Evolutionary conservation across 768 basidiomycete species (phyloP).

Genomic region (Tephrocybe rancida): DNA sequence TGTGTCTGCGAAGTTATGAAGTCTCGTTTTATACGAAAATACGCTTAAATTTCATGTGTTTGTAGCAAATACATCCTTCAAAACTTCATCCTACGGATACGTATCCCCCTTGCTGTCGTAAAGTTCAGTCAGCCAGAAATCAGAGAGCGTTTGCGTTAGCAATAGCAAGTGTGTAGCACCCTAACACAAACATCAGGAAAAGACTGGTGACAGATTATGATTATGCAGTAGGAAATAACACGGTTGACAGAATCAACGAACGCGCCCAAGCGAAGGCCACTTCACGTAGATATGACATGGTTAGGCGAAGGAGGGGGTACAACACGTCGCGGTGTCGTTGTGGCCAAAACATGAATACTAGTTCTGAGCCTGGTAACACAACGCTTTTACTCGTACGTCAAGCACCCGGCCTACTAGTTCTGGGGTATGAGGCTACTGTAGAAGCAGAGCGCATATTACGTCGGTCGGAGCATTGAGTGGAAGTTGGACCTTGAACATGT

Average conservation of each 20-base stretch:
- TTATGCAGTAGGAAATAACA: not conserved
- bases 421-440: conserved; percentile 39
- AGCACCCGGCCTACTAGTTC: conserved; percentile 48
- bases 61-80: no score
- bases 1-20: no score
- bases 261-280: conserved; percentile 53
- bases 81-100: no score
- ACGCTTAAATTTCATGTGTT: no score
- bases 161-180: conserved; percentile 55
- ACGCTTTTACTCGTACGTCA: conserved; percentile 52
- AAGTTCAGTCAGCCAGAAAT: no score
- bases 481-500: conserved; percentile 62
- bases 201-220: conserved; percentile 49
- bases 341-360: conserved; percentile 74
- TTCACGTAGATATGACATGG: conserved; percentile 63
- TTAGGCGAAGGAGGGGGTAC: conserved; percentile 53
- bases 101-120: no score
- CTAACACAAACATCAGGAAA: conserved; percentile 49
- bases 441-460: conserved; percentile 46
- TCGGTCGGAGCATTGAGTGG: conserved; percentile 59
- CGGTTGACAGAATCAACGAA: not conserved
- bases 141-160: no score
- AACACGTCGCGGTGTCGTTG: conserved; percentile 61
- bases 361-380: conserved; percentile 56
- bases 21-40: no score